Conservation (phyloP, 2,329 filamentous ascomycete genomes). For the Calonectria crousiana region DNA sequence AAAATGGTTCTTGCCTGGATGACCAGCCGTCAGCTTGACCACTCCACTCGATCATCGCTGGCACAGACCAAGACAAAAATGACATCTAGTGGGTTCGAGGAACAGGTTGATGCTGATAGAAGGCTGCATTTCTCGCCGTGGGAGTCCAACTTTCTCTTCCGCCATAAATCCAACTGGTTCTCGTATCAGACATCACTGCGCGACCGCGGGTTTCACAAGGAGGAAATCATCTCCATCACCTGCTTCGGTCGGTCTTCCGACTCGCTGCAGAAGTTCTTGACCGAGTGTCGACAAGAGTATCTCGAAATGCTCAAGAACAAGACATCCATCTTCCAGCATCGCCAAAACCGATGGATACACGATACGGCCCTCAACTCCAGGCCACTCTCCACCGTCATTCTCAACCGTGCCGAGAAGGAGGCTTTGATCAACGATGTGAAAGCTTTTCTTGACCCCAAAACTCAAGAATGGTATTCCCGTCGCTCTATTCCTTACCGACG, state of each 20-base stretch:
- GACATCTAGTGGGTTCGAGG: neutral
- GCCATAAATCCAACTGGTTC: conserved; percentile 27
- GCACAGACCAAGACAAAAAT: neutral
- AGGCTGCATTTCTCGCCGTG: conserved; percentile 22
- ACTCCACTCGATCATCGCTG: conserved; percentile 4
- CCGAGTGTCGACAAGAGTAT: conserved; percentile 9
- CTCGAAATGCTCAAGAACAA: conserved; percentile 1
- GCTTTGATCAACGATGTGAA: neutral
- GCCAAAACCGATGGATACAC: neutral
- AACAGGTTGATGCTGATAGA: conserved; percentile 11
- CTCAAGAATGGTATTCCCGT: neutral
- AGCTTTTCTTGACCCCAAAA: conserved; percentile 16
- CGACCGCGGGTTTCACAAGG: conserved; percentile 30
- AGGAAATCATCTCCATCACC: conserved; percentile 40
- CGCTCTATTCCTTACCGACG: conserved; percentile 7
- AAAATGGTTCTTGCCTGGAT: conserved; percentile 10
- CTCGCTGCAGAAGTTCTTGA: neutral
- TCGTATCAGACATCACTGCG: conserved; percentile 22
- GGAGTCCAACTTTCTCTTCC: conserved; percentile 21
- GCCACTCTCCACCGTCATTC: conserved; percentile 18
- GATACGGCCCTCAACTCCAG: conserved; percentile 4
- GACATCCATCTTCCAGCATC: conserved; percentile 7
- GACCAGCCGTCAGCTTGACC: neutral
- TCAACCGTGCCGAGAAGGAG: conserved; percentile 10
- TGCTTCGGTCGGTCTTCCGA: conserved; percentile 10